Evolutionary conservation across 805 yeast species (phyloP), one percentile per base, ranked within the genome.

Genomic region (Kazachstania bromeliacearum): DNA sequence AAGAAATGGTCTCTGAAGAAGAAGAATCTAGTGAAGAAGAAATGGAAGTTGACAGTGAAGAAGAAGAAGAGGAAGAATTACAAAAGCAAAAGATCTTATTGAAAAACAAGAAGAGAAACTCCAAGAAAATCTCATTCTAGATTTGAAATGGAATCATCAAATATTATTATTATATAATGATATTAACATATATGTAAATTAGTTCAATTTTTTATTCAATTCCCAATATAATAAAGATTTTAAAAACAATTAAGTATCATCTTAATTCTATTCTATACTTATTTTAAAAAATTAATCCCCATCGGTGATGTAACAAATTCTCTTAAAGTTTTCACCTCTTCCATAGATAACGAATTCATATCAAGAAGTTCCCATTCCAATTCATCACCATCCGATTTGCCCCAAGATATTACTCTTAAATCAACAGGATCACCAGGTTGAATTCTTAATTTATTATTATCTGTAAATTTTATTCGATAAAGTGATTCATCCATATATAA

Each of bases 11-110:
- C 51, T 70, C 59, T 5, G 67, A 57, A 27, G 71, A 61, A 28
- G 74, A 63, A 19, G 15, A 15, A 8, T 28, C 32, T n/a, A 22
- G 25, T 12, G 31, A 26, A 34, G 70, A 63, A 35, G 68, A 66
- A 25, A 71, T 60, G 47, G 72, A 66, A 33, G 68, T 61, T 37
- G 71, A 66, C 26, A 68, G 63, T 34, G 73, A 66, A 45, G 81
- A 75, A 48, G 76, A 63, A 41, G 66, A 62, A 41, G 57, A 50
- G 35, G 74, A 69, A 47, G 59, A 65, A 36, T 70, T 69, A 52
- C 69, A 64, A 47, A 65, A 51, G 62, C 71, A 57, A 66, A 80
- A 72, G 73, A 79, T 79, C 67, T 75, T 73, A 67, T 66, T 72
- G 57, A 67, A 57, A 58, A 60, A 57, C 64, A 71, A 66, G 52